phyloP scores from a whole-genome alignment of 345 rosid species.

The Salix udensis region DNA sequence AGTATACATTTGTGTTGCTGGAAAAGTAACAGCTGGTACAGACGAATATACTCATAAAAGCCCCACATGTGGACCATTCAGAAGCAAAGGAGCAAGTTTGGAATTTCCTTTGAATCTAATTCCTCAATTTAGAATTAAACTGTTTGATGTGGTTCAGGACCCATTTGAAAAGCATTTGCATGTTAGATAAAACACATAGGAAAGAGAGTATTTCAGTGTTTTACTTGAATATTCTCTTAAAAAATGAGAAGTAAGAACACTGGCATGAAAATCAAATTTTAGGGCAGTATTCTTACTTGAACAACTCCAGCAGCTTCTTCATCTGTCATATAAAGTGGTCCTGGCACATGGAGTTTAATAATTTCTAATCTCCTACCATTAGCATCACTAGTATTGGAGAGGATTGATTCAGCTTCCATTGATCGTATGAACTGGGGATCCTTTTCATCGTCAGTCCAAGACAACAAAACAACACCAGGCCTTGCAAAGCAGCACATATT shows the following conservation, averaged over 20 bases:
- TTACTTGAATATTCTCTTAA: too few species aligned
- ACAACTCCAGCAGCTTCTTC: constrained; percentile 73
- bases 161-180: too few species aligned
- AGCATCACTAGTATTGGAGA: constrained; percentile 64
- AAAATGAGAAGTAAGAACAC: neutral
- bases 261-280: constrained; percentile 6
- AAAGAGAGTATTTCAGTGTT: too few species aligned
- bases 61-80: neutral
- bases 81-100: neutral
- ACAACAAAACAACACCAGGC: constrained; percentile 81
- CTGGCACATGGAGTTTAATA: constrained; percentile 75
- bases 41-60: too few species aligned
- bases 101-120: neutral
- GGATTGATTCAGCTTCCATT: constrained; percentile 54
- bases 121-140: neutral
- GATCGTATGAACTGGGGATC: constrained; percentile 79
- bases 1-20: too few species aligned
- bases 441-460: constrained; percentile 68
- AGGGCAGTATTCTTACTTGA: constrained; percentile 43
- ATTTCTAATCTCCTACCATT: constrained; percentile 64
- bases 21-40: too few species aligned
- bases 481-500: constrained; percentile 89
- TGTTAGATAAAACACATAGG: too few species aligned
- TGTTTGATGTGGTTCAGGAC: neutral
- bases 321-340: constrained; percentile 76